A percentile compares a stretch with the other conserved stretches of the same genome.
phyloP scores from a whole-genome alignment of 2,329 filamentous ascomycete genomes.

The Basipetospora chlamydospora region DNA sequence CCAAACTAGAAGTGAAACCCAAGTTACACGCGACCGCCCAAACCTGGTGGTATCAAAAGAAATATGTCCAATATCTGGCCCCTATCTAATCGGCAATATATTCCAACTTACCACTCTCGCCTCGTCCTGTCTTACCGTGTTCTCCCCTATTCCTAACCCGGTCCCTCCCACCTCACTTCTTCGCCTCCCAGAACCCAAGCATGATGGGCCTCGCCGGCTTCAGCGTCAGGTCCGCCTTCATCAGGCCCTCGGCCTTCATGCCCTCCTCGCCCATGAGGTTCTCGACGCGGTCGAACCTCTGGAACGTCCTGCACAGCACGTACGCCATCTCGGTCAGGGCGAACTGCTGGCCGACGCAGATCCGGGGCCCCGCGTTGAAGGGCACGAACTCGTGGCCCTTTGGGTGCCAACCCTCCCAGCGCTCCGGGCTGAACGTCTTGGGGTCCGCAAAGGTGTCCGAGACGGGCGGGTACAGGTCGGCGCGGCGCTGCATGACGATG shows the following conservation, averaged over 20 bases:
- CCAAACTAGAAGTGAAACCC: too few relatives aligned
- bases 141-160: too few relatives aligned
- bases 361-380: conserved; percentile 60
- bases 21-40: not conserved
- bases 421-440: conserved; percentile 45
- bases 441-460: conserved; percentile 30
- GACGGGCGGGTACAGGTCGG: conserved; percentile 42
- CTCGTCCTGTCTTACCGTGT: too few relatives aligned
- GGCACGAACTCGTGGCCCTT: conserved; percentile 59
- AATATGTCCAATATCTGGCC: not conserved
- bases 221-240: conserved; percentile 47
- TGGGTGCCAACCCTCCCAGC: conserved; percentile 50
- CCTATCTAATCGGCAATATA: not conserved
- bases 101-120: too few relatives aligned
- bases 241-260: conserved; percentile 16
- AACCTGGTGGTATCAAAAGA: not conserved
- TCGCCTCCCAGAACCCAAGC: conserved; percentile 39
- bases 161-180: conserved; percentile 10
- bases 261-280: conserved; percentile 40
- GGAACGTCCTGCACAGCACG: conserved; percentile 56
- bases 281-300: conserved; percentile 52
- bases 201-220: conserved; percentile 43
- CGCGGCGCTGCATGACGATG: conserved; percentile 58
- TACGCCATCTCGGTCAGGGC: conserved; percentile 66
- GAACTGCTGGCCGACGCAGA: conserved; percentile 71